A percentile compares a stretch with the other conserved stretches of the same genome.
phyloP scores from a whole-genome alignment of 257 asterid genomes.

The Solanum tarapatanum region DNA sequence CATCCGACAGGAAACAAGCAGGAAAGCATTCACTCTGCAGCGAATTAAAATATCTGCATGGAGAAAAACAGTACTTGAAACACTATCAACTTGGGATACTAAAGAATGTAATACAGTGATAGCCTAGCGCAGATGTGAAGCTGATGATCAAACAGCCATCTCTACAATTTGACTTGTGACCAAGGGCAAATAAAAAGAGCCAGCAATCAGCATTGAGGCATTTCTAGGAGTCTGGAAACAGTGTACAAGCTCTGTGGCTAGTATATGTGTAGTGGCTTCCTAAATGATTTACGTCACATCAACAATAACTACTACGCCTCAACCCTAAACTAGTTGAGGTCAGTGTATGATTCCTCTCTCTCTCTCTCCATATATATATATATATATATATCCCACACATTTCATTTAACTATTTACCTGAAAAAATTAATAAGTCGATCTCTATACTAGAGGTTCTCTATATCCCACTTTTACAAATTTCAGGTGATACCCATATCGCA shows the following conservation, averaged over 20 bases:
- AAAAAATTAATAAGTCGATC: no score
- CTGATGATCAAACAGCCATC: background rate
- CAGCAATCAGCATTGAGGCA: background rate
- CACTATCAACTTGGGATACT: background rate
- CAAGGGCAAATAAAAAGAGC: background rate
- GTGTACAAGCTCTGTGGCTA: background rate
- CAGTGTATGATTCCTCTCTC: background rate
- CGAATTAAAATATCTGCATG: slow-evolving; percentile 79
- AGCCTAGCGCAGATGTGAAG: background rate
- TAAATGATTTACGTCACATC: background rate
- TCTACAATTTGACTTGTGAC: background rate
- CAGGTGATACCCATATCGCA: no score
- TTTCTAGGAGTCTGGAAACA: background rate
- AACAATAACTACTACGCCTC: background rate
- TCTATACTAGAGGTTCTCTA: background rate
- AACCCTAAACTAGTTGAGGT: background rate
- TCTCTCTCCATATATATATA: no score
- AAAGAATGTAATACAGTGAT: background rate
- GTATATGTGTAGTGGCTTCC: background rate
- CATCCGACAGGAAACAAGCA: slow-evolving; percentile 69
- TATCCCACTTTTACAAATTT: no score
- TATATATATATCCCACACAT: background rate
- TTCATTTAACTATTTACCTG: no score
- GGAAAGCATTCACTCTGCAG: slow-evolving; percentile 95
- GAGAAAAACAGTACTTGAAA: background rate